Base-by-base conservation (phyloP, 306 rosid species). In the Sesbania bispinosa region DNA sequence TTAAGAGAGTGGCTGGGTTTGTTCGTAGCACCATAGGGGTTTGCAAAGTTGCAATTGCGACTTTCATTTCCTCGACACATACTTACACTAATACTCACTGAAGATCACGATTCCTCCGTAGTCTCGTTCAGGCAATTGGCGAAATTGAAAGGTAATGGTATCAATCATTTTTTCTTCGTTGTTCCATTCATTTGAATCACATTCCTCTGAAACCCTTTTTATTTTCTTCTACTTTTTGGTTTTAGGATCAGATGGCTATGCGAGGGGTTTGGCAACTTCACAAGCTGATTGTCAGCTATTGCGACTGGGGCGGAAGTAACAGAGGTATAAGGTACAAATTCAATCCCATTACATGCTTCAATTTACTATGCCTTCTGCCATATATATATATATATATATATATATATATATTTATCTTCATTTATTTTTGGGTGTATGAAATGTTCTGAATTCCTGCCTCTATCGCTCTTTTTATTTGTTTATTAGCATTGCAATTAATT, bases 301-400 rank as follows among this genome's bases (percentile, higher is more conserved):
- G 84, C 54, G 80, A 90, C 62, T 93, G 96, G 97, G 97, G 97
- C 8, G 96, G 98, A 77, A 90, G 98, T 78, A 90, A 94, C 70
- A 82, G 88, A 82, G 98, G 98, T 32, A 87, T 88, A 73, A 88
- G 96, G 97, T 90, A 78, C 39, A 24, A 10, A 87, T 83, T 39
- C 60, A 24, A 11, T 36, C 15, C 4, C 67, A n/a, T 65, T 43
- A 7, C 23, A 30, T 14, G 0, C 11, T 38, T 48, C 70, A 24
- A 19, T 71, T 32, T 18, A 33, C 10, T 13, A 1, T 11, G 21
- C 42, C 4, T 18, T 30, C 7, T n/a, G n/a, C n/a, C n/a, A n/a
- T n/a, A 21, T 21, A 33, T 47, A 43, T 9, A n/a, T 45, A 70
- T 41, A n/a, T 27, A 10, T 2, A 11, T 47, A 51, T 63, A 21